Base-by-base conservation (phyloP, 2,329 filamentous ascomycete genomes). In the Byssothecium circinans region DNA sequence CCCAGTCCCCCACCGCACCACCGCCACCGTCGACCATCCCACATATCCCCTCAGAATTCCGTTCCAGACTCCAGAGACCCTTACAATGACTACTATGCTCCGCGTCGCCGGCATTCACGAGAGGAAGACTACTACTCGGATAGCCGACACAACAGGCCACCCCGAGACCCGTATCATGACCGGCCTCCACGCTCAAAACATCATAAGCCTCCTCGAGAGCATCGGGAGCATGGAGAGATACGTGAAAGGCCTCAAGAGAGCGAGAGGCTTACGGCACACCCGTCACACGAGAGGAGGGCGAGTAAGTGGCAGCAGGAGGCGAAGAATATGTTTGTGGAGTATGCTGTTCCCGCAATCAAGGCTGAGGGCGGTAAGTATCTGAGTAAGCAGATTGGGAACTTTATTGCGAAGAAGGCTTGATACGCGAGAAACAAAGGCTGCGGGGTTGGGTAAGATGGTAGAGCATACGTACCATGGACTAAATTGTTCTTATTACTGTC, bases 281-380 rank as follows among this genome's bases (percentile, higher is more conserved):
- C 45, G 12, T 46, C 33, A 27, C 18, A 27, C 3, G 34, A 48
- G 37, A 47, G 43, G 29, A 45, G 54, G 20, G 45, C 46, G 22
- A 52, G 43, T 11, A 44, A 50, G 23, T 61, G 57, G 57, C 51
- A 61, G 52, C 44, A 46, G 18, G 45, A 61, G 43, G 57, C 56
- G 1, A 53, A 56, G 43, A 47, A 56, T 15, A 50, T 59, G 47
- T 61, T 61, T 29, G 53, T 35, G 25, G 29, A 52, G 29, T 58
- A 61, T 49, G 57, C 57, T 19, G 34, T 61, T 8, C 57, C 57
- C 1, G 54, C 52, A 5, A 58, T 61, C 39, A 61, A 61, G 50
- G 47, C 41, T 2, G 57, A 61, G 43, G 56, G 56, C 2, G 47
- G 47, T 8, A 58, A 59, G 49, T 47, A 45, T 32, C 45, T 61